Conservation (phyloP, 495 filamentous ascomycete species). For the Tetracladium setigerum region DNA sequence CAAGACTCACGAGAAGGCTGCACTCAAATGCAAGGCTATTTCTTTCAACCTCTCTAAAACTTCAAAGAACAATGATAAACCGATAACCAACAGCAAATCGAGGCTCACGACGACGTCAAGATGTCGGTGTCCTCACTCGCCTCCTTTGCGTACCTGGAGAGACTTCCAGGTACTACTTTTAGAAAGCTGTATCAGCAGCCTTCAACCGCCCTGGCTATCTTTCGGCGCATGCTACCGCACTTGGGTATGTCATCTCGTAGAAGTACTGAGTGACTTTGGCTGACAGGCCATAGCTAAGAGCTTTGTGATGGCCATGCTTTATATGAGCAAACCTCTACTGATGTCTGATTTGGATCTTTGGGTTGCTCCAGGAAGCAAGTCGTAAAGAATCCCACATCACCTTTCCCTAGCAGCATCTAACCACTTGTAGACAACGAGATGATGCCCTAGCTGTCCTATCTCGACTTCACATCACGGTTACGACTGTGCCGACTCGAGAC, state of each 20-base stretch:
- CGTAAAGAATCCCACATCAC: conserved; percentile 28
- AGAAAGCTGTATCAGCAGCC: conserved; percentile 89
- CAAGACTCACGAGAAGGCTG: conserved; percentile 23
- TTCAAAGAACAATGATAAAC: conserved; percentile 17
- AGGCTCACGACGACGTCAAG: conserved; percentile 16
- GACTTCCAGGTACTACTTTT: conserved; percentile 82
- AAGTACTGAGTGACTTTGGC: conserved; percentile 1
- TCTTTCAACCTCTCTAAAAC: conserved; percentile 27
- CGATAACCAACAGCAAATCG: conserved; percentile 17
- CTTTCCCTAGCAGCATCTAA: background rate
- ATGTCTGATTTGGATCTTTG: conserved; percentile 73
- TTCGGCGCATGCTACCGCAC: conserved; percentile 92
- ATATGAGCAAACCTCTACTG: conserved; percentile 68
- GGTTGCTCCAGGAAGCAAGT: conserved; percentile 67
- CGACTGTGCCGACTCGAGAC: conserved; percentile 45
- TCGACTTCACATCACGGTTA: conserved; percentile 71
- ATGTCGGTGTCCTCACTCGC: conserved; percentile 65
- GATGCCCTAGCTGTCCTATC: conserved; percentile 73
- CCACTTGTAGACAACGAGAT: conserved; percentile 57
- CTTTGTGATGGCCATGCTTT: conserved; percentile 90
- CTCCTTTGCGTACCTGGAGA: conserved; percentile 81
- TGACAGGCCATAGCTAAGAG: conserved; percentile 61
- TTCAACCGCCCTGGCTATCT: conserved; percentile 89
- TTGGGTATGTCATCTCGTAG: conserved; percentile 49
- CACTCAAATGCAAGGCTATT: conserved; percentile 29